A percentile compares a stretch with the other conserved stretches of the same genome.
Conservation (phyloP, 2,329 filamentous ascomycete species). For the Pleomassaria siparia region DNA sequence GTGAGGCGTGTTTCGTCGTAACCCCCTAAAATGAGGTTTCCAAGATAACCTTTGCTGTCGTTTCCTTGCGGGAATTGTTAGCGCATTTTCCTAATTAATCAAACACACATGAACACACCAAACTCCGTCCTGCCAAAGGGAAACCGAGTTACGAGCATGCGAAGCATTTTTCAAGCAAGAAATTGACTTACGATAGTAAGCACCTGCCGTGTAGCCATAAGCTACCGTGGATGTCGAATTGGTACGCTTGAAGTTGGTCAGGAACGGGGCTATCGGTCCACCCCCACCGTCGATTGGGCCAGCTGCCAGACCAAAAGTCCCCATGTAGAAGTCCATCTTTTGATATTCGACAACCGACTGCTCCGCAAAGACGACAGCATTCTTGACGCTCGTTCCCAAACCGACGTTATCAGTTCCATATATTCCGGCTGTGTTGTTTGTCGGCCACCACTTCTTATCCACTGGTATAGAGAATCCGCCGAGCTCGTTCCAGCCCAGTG, state of each 20-base stretch:
- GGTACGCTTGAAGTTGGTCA: constrained; percentile 17
- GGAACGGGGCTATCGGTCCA: constrained; percentile 19
- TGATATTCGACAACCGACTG: constrained; percentile 23
- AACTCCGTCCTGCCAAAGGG: too few relatives aligned
- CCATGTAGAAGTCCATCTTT: constrained; percentile 31
- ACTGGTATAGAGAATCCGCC: constrained; percentile 17
- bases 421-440: constrained; percentile 8
- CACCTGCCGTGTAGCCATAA: constrained; percentile 40
- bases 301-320: constrained; percentile 30
- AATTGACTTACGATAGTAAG: constrained; percentile 34
- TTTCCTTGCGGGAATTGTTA: constrained; percentile 29
- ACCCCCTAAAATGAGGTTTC: constrained; percentile 44
- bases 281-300: constrained; percentile 11
- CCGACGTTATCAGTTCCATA: constrained; percentile 29
- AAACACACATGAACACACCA: too few relatives aligned
- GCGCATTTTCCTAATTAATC: too few relatives aligned
- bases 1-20: constrained; percentile 41
- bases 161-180: not conserved
- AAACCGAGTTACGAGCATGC: too few relatives aligned
- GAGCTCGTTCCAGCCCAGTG: constrained; percentile 17
- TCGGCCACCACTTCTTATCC: constrained; percentile 22
- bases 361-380: constrained; percentile 12
- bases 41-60: constrained; percentile 24
- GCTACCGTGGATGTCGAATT: constrained; percentile 30
- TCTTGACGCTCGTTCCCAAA: constrained; percentile 22